phyloP scores from a whole-genome alignment of 2,329 filamentous ascomycete genomes.

The Fusarium palustre region DNA sequence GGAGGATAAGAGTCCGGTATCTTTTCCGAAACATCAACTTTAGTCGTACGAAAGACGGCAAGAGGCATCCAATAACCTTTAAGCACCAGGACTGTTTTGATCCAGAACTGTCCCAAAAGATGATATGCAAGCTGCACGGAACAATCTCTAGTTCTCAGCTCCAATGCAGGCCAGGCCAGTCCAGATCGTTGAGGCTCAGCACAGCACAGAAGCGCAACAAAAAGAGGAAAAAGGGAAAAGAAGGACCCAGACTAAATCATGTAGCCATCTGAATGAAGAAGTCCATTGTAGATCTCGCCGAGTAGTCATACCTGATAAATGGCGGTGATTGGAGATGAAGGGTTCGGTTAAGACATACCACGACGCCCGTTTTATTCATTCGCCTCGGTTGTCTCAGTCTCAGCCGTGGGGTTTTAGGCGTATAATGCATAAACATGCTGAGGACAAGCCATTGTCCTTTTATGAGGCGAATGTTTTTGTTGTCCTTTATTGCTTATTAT shows the following conservation, averaged over 20 bases:
- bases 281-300: constrained; percentile 3
- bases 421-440: not conserved
- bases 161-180: not conserved
- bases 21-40: not conserved
- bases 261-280: constrained; percentile 4
- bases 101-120: not conserved
- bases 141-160: not conserved
- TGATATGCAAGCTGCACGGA: not conserved
- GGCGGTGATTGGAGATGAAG: constrained; percentile 21
- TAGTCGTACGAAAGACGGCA: not conserved
- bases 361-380: constrained; percentile 6
- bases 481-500: not conserved
- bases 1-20: not conserved
- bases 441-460: constrained; percentile 3
- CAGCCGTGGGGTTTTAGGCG: constrained; percentile 3
- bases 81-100: not conserved
- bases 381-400: constrained; percentile 33
- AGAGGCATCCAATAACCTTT: not conserved
- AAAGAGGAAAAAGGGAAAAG: not conserved
- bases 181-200: constrained; percentile 25
- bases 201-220: not conserved
- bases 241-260: not conserved
- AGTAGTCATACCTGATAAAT: constrained; percentile 15
- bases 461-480: not conserved
- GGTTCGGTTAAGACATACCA: constrained; percentile 18